These are phyloP conservation scores for Phytophthora cryptogea DNA, from an alignment of 352 stramenopile species.

Conservation along the genomic window DNA sequence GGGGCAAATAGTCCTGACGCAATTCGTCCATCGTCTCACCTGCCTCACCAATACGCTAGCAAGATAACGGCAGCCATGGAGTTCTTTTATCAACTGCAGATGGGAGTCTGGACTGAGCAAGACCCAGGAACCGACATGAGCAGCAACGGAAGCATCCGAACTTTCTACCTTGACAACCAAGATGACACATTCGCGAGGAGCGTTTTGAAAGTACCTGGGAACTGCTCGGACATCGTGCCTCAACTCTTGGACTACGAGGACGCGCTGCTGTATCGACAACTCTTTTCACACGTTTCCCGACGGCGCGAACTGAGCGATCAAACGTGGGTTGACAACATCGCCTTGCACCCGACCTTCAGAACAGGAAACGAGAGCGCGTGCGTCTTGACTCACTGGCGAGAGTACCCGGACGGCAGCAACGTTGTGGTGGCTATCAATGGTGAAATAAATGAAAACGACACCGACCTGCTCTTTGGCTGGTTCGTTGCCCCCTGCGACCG, in stretches of 20 bases:
- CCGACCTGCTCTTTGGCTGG: conserved; percentile 61
- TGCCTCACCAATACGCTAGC: conserved; percentile 54
- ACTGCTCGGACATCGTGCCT: conserved; percentile 39
- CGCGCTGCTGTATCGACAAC: conserved; percentile 48
- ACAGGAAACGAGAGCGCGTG: conserved; percentile 15
- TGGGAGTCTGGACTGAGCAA: conserved; percentile 48
- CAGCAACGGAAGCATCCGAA: conserved; percentile 33
- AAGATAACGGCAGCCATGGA: conserved; percentile 69
- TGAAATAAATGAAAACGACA: conserved; percentile 28
- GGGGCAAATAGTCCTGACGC: conserved; percentile 8
- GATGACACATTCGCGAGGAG: conserved; percentile 56
- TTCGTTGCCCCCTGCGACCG: conserved; percentile 49
- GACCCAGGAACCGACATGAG: conserved; percentile 9
- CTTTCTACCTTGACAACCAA: conserved; percentile 47
- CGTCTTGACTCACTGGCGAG: conserved; percentile 54
- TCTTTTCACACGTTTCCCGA: conserved; percentile 48
- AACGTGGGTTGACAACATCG: conserved; percentile 58
- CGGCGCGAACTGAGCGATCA: conserved; percentile 52
- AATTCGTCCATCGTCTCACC: conserved; percentile 31
- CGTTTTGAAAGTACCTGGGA: conserved; percentile 49
- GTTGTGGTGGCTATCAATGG: conserved; percentile 50
- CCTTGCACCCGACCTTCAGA: conserved; percentile 38
- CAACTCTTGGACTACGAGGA: conserved; percentile 59
- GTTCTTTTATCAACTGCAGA: conserved; percentile 67
- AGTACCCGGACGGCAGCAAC: conserved; percentile 65